Evolutionary conservation across 1,284 basidiomycete genomes (phyloP), one percentile per base, ranked within the genome.

Genomic region (Boletellus deceptivus): DNA sequence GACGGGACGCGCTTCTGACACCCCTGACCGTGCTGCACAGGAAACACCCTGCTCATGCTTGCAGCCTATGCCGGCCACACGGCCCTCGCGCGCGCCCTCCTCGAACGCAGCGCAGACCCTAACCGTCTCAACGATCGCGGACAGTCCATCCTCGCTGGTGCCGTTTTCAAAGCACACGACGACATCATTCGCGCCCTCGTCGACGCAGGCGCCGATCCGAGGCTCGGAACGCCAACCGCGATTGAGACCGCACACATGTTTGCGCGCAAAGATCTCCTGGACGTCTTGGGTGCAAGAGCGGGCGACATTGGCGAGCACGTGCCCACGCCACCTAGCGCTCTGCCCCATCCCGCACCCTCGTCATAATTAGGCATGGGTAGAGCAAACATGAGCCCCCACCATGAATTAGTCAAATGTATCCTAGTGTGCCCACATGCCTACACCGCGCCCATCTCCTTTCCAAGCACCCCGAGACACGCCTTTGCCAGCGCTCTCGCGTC

Each of bases 21-120:
- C 25, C n/a, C 40, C n/a, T 34, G 43, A 50, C 33, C 25, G 16
- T 22, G 34, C 35, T 35, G 18, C 3, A 22, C 58, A 81, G 88
- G 89, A 17, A 89, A 91, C 63, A 87, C 86, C 3, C 73, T 92
- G 6, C 74, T 93, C 52, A 93, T 93, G 89, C 79, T 93, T 37
- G 84, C 88, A 3, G 78, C 89, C 3, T 93, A 93, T 65, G 82
- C 85, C 38, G 89, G 90, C 1, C 88, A 91, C 57, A 63, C 72
- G 1, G 71, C 75, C 1, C 78, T 89, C 17, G 75, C 83, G 0
- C 69, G 70, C 37, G 72, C 72, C 8, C 75, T 91, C 22, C 64
- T 90, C 36, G 57, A 65, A 6, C 74, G 76, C 25, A 79, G 80
- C 1, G 87, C 80, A 35, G 86, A 91, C 64, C 77, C 82, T 0